These are phyloP conservation scores for Metschnikowia continentalis DNA, from an alignment of 805 yeast genomes.

Conservation along the genomic window DNA sequence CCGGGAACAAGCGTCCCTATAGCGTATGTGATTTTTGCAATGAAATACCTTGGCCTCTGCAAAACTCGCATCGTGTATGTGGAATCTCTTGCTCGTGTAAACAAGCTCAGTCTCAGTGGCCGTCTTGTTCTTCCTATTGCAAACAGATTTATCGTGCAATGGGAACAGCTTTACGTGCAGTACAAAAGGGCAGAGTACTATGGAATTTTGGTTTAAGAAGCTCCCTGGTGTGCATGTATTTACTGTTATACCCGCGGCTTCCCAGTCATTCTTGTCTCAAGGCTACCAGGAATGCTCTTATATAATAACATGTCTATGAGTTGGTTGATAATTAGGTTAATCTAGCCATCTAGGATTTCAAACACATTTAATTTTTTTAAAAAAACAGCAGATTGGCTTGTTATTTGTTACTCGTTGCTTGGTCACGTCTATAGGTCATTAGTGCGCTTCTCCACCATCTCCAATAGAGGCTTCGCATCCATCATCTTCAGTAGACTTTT, in stretches of 20 bases:
- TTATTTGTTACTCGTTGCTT: too few species aligned
- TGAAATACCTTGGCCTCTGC: conserved; percentile 46
- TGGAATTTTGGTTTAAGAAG: conserved; percentile 61
- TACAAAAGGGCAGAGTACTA: conserved; percentile 65
- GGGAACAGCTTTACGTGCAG: conserved; percentile 57
- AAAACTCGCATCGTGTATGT: conserved; percentile 66
- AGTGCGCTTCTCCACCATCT: neutral
- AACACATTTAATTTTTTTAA: too few species aligned
- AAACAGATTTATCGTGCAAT: conserved; percentile 83
- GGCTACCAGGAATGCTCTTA: too few species aligned
- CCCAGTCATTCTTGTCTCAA: too few species aligned
- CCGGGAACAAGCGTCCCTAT: conserved; percentile 80
- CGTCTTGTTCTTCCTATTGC: conserved; percentile 61
- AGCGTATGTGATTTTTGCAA: conserved; percentile 50
- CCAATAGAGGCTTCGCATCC: neutral
- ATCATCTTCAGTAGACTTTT: neutral
- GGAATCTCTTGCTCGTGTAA: conserved; percentile 84
- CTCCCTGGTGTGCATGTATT: too few species aligned
- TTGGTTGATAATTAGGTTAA: too few species aligned
- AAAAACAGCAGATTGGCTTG: neutral
- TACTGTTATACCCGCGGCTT: too few species aligned
- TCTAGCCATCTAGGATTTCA: too few species aligned
- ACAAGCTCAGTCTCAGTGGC: conserved; percentile 73
- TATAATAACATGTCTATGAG: too few species aligned
- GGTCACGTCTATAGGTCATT: neutral